Evolutionary conservation across 345 rosid genomes (phyloP).

Genomic region (Hibiscus trionum): DNA sequence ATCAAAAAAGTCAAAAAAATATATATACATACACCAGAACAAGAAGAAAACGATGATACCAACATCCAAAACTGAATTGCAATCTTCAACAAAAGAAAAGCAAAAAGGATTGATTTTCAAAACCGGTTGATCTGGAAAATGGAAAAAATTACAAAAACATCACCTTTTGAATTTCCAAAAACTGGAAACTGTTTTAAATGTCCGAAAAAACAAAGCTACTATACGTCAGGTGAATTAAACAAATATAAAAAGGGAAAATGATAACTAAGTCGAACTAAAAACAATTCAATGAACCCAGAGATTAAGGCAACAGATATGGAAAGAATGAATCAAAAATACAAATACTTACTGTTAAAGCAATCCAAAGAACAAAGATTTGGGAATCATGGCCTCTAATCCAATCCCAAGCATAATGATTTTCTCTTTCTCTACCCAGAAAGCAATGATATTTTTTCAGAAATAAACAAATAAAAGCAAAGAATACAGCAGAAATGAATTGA

Average conservation of each 20-base stretch:
- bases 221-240: neutral
- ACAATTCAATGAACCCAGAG: neutral
- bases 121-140: conserved; percentile 3
- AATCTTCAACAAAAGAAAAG: neutral
- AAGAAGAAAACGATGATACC: neutral
- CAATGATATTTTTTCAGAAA: neutral
- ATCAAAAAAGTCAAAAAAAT: neutral
- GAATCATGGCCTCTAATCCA: neutral
- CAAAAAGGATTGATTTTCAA: neutral
- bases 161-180: conserved; percentile 5
- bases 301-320: conserved; percentile 6
- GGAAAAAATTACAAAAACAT: neutral
- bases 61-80: neutral
- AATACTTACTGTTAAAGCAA: conserved; percentile 26
- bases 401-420: conserved; percentile 1
- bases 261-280: neutral
- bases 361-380: conserved; percentile 14
- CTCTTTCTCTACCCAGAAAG: neutral
- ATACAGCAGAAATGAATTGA: conserved; percentile 3
- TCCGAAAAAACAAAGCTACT: neutral
- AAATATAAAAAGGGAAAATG: neutral
- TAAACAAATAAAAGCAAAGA: neutral
- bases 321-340: conserved; percentile 2
- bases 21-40: neutral
- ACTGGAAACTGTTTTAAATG: neutral